Evolutionary conservation across 2,329 filamentous ascomycete genomes (phyloP).

Genomic region (Sarocladium strictum): DNA sequence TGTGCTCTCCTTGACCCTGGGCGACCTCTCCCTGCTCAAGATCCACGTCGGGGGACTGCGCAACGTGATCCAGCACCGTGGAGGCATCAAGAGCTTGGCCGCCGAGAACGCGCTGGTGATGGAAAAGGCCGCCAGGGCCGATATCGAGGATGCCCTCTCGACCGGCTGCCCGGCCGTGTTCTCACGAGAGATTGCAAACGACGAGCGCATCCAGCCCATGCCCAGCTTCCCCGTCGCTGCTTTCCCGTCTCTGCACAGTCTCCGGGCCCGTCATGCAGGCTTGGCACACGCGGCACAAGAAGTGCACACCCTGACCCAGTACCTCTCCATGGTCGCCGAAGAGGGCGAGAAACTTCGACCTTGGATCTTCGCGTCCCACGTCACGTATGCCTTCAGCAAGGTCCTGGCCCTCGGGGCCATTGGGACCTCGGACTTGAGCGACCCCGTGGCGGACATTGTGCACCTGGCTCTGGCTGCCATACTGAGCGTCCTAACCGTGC

Average conservation of each 20-base stretch:
- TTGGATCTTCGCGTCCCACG: background rate
- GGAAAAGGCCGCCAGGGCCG: constrained; percentile 11
- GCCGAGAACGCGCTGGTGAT: constrained; percentile 4
- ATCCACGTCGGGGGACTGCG: constrained; percentile 24
- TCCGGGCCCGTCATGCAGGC: background rate
- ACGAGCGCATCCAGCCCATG: background rate
- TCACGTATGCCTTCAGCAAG: background rate
- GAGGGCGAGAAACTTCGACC: background rate
- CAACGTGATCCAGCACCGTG: constrained; percentile 23
- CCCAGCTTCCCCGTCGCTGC: background rate
- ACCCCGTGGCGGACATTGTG: constrained; percentile 15
- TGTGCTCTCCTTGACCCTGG: constrained; percentile 20
- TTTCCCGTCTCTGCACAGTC: background rate
- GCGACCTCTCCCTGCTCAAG: constrained; percentile 16
- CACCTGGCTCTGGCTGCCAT: constrained; percentile 22
- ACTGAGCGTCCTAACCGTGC: constrained; percentile 18
- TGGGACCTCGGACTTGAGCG: background rate
- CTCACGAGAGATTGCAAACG: background rate
- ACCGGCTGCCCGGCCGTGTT: background rate
- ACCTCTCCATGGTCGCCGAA: background rate
- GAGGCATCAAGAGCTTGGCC: constrained; percentile 19
- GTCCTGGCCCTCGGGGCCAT: constrained; percentile 16
- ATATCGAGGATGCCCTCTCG: background rate
- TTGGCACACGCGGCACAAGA: background rate
- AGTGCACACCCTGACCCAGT: background rate